Evolutionary conservation across 2,329 filamentous ascomycete species (phyloP), one percentile per base, ranked within the genome.

Genomic region (Sporothrix variecibatus): DNA sequence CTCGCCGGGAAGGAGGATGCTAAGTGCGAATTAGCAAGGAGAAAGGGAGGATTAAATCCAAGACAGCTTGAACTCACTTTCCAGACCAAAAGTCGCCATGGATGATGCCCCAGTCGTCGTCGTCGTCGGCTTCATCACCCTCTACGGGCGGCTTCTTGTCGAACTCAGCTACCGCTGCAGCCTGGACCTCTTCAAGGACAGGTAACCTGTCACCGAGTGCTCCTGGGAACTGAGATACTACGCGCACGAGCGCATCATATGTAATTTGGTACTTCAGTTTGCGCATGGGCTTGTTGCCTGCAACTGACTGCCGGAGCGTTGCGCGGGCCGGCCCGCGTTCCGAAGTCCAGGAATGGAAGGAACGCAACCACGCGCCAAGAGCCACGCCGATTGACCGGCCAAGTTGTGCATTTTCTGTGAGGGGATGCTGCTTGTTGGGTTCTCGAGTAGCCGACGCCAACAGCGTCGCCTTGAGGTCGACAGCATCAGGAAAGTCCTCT

Each of bases 201-300:
- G 60, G 9, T 1, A 26, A 34, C 2, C 60, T 20, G 11, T 43
- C 60, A 12, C 34, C 60, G 1, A 64, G 60, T 2, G 34, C 60
- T 0, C 26, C 34, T 26, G 60, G 60, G 46, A 80, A 82, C 9
- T 77, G 77, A 17, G 78, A 78, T 1, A 84, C 78, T 0, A 80
- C 79, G 3, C 77, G 72, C 2, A 84, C 64, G 26, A 85, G 77
- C 23, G 77, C 78, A 15, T 78, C 79, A 53, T 85, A 85, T 17
- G 83, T 84, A 26, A 83, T 76, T 1, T 75, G 75, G 64, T 80
- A 81, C 74, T 84, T 85, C n/a, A 84, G 73, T 7, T 80, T 75
- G 7, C 81, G 77, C 80, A 84, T 83, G 8, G 78, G 43, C 28
- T 78, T 74, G 49, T 85, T 84, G 38, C 76, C 73, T 15, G 76